Percentiles rank a stretch among this genome's conserved stretches.
Conservation (phyloP, 148 eudicot genomes). For the Silene uniflora region DNA sequence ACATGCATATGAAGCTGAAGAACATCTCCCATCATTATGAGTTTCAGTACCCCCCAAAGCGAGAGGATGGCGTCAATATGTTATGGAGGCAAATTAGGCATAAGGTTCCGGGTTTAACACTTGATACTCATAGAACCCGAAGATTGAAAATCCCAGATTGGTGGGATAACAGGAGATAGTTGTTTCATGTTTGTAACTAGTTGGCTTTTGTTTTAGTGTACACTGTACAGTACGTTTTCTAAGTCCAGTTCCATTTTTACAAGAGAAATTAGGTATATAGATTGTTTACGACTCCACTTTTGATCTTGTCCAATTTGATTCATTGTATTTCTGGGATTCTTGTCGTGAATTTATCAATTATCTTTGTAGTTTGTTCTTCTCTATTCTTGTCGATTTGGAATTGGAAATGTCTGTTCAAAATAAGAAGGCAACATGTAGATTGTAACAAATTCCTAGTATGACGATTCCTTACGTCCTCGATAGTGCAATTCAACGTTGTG, state of each 20-base stretch:
- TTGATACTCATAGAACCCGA: conserved; percentile 70
- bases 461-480: too few relatives aligned
- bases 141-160: conserved; percentile 89
- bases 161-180: conserved; percentile 58
- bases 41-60: conserved; percentile 80
- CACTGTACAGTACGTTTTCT: conserved; percentile 24
- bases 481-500: too few relatives aligned
- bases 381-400: too few relatives aligned
- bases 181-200: not conserved
- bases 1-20: conserved; percentile 70
- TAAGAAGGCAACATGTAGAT: too few relatives aligned
- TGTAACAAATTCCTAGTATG: too few relatives aligned
- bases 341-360: not conserved
- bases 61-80: conserved; percentile 79
- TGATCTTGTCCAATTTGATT: conserved; percentile 12
- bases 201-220: conserved; percentile 8
- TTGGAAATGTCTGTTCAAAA: too few relatives aligned
- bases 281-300: not conserved
- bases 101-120: conserved; percentile 64
- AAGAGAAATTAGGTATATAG: conserved; percentile 4
- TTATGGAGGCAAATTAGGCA: conserved; percentile 84
- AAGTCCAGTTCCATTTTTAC: not conserved
- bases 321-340: conserved; percentile 13
- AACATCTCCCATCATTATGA: conserved; percentile 70
- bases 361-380: too few relatives aligned